Conservation (phyloP, 1,284 basidiomycete species). For the Cryptococcus sp. region DNA sequence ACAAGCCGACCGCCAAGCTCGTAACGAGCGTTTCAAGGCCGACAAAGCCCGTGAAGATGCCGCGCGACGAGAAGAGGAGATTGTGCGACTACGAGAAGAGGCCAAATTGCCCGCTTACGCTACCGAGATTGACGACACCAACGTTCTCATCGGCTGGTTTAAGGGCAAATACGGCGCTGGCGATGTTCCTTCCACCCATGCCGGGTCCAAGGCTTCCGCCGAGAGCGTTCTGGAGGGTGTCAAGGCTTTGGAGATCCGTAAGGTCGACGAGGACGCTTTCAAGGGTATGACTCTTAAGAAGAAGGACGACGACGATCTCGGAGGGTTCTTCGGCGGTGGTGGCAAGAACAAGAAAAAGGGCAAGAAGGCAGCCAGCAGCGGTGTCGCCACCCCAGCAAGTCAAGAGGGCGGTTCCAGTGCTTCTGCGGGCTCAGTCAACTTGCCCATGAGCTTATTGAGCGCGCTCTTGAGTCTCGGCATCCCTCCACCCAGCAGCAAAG, state of each 20-base stretch:
- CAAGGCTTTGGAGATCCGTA: slow-evolving; percentile 78
- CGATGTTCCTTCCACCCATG: slow-evolving; percentile 45
- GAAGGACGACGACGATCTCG: slow-evolving; percentile 83
- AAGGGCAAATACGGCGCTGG: slow-evolving; percentile 66
- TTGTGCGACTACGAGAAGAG: slow-evolving; percentile 82
- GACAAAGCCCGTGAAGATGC: slow-evolving; percentile 83
- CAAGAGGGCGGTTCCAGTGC: slow-evolving; percentile 27
- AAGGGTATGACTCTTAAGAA: slow-evolving; percentile 80
- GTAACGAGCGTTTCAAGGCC: slow-evolving; percentile 74
- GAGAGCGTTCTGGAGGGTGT: slow-evolving; percentile 66
- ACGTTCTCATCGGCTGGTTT: slow-evolving; percentile 74
- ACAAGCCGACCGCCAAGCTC: slow-evolving; percentile 72
- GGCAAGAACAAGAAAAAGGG: slow-evolving; percentile 66
- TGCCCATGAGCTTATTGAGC: slow-evolving; percentile 81
- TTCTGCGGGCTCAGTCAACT: slow-evolving; percentile 62
- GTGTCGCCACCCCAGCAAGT: slow-evolving; percentile 49
- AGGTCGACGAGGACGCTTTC: slow-evolving; percentile 69
- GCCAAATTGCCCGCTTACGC: slow-evolving; percentile 89
- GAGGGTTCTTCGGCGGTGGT: slow-evolving; percentile 80
- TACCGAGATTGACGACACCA: slow-evolving; percentile 91
- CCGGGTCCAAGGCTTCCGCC: slow-evolving; percentile 34
- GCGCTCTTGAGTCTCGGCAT: slow-evolving; percentile 89
- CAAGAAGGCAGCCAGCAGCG: slow-evolving; percentile 49
- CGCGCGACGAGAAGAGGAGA: slow-evolving; percentile 78
- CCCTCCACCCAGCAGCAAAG: slow-evolving; percentile 75